phyloP scores from a whole-genome alignment of 345 rosid genomes.

The Iberis pinnata region DNA sequence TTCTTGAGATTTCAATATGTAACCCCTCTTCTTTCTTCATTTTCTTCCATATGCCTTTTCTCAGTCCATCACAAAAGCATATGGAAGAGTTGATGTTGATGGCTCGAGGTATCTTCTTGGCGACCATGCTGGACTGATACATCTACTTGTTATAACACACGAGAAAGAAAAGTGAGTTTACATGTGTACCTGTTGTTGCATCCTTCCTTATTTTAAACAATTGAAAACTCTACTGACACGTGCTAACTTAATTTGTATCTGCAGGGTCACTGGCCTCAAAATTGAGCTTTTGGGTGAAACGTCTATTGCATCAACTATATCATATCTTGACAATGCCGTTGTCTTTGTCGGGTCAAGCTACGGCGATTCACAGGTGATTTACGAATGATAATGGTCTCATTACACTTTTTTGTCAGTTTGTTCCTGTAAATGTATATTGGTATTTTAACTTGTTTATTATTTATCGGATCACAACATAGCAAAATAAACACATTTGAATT shows the following conservation, averaged over 20 bases:
- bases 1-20: background rate
- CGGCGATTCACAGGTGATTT: conserved; percentile 91
- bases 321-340: conserved; percentile 92
- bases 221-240: background rate
- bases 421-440: conserved; percentile 4
- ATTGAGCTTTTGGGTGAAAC: conserved; percentile 96
- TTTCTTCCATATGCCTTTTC: conserved; percentile 23
- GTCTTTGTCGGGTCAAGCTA: conserved; percentile 94
- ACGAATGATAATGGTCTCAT: background rate
- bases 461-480: background rate
- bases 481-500: background rate
- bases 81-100: conserved; percentile 96
- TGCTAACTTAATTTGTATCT: conserved; percentile 21
- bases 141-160: conserved; percentile 93
- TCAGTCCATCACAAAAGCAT: conserved; percentile 89
- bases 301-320: conserved; percentile 85
- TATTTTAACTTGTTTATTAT: background rate
- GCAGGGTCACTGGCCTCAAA: conserved; percentile 90
- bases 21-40: conserved; percentile 8
- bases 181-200: conserved; percentile 1
- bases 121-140: conserved; percentile 86
- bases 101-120: conserved; percentile 98
- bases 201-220: background rate
- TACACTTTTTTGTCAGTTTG: conserved; percentile 1
- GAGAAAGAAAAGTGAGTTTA: conserved; percentile 88